Conservation (phyloP, 305 asterid genomes). For the Solanum chacoense region DNA sequence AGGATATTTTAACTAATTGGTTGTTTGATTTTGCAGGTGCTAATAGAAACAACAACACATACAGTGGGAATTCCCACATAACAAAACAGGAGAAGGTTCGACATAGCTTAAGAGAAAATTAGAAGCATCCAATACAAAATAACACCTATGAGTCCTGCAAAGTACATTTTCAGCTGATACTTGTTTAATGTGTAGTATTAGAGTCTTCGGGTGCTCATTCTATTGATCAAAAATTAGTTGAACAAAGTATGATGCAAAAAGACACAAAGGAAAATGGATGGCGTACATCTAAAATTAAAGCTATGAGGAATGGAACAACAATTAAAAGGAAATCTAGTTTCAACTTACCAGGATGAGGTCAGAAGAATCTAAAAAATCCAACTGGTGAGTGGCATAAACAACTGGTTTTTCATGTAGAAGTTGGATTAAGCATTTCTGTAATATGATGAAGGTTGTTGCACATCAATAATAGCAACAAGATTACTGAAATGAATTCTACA, state of each 20-base stretch:
- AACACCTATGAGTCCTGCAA: neutral
- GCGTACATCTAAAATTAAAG: neutral
- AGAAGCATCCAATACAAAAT: neutral
- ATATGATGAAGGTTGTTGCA: neutral
- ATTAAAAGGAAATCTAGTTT: neutral
- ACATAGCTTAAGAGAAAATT: neutral
- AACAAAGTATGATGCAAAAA: neutral
- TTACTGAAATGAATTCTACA: neutral
- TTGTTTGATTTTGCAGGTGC: neutral
- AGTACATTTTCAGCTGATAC: neutral
- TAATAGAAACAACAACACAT: neutral
- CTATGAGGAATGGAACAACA: neutral
- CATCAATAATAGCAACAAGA: neutral
- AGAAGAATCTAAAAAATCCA: conserved; percentile 57
- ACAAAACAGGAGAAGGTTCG: neutral
- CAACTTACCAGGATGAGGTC: conserved; percentile 62
- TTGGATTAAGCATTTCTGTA: conserved; percentile 64
- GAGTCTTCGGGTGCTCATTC: neutral
- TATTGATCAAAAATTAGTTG: neutral
- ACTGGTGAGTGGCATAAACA: conserved; percentile 59
- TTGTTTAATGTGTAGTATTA: neutral
- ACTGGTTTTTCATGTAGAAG: conserved; percentile 46
- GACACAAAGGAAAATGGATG: neutral
- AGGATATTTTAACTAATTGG: neutral
- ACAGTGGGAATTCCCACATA: neutral